A percentile compares a stretch with the other conserved stretches of the same genome.
Evolutionary conservation across 1,284 basidiomycete species (phyloP).

Genomic region (Trichosporon ovoides): DNA sequence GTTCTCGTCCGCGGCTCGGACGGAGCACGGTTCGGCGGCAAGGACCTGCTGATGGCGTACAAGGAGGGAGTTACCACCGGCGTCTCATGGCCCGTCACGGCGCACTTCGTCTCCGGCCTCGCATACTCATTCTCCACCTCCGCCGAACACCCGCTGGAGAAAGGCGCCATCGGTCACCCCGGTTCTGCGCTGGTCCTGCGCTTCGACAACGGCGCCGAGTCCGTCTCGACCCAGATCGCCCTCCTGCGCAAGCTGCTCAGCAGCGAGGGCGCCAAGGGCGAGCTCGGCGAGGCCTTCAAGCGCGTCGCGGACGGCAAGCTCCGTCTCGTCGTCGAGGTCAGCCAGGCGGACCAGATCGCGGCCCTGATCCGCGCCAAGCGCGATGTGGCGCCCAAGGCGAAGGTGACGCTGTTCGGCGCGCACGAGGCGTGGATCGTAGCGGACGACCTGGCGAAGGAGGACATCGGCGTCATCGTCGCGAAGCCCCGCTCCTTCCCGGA

Average conservation of each 20-base stretch:
- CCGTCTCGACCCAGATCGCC: conserved; percentile 65
- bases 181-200: conserved; percentile 66
- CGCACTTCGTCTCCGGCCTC: conserved; percentile 58
- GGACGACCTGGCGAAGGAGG: conserved; percentile 61
- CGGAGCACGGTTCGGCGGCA: conserved; percentile 63
- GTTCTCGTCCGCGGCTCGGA: conserved; percentile 63
- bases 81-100: conserved; percentile 46
- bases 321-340: conserved; percentile 65
- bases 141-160: conserved; percentile 60
- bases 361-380: conserved; percentile 66
- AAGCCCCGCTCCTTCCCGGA: conserved; percentile 59
- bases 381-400: conserved; percentile 57
- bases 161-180: conserved; percentile 62
- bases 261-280: conserved; percentile 18
- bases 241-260: conserved; percentile 61
- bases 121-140: conserved; percentile 62
- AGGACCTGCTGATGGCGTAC: conserved; percentile 59
- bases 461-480: conserved; percentile 68
- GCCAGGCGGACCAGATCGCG: conserved; percentile 69
- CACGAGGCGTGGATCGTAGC: conserved; percentile 65
- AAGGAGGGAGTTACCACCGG: conserved; percentile 60
- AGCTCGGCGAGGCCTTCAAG: conserved; percentile 56
- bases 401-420: conserved; percentile 61
- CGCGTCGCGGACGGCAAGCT: conserved; percentile 57
- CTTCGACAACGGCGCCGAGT: conserved; percentile 53